phyloP scores from a whole-genome alignment of 73 alveolate species.

The Paramecium sexaurelia region DNA sequence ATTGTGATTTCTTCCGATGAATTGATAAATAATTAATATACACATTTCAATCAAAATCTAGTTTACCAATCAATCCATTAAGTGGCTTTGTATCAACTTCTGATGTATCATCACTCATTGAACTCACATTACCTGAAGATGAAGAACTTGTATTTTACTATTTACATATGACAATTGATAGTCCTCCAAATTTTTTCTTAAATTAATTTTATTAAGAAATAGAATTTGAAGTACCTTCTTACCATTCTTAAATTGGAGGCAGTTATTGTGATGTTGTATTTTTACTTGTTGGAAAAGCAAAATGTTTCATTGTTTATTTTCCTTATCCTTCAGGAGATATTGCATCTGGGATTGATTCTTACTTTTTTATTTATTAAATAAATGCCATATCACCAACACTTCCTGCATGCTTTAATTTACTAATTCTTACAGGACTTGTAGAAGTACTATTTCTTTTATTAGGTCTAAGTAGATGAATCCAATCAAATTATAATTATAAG shows the following conservation, averaged over 20 bases:
- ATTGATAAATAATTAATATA: neutral
- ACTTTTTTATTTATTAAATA: neutral
- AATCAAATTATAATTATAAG: neutral
- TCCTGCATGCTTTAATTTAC: neutral
- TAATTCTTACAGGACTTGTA: neutral
- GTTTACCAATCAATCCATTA: neutral
- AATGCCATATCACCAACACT: neutral
- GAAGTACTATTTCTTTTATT: neutral
- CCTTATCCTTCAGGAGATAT: neutral
- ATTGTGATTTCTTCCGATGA: too few species aligned
- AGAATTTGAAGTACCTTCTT: neutral
- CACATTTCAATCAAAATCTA: neutral
- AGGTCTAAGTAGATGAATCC: neutral
- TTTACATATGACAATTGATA: neutral
- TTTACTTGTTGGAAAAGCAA: neutral
- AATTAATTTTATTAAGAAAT: neutral
- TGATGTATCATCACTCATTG: neutral
- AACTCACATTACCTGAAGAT: slow-evolving; percentile 50
- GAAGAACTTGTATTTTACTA: neutral
- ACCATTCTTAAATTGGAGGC: neutral
- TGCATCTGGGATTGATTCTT: neutral
- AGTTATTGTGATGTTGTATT: neutral
- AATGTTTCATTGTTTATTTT: neutral
- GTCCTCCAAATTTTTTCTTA: neutral
- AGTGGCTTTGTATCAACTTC: neutral